phyloP scores from a whole-genome alignment of 805 yeast species.

The Spathaspora sp. region DNA sequence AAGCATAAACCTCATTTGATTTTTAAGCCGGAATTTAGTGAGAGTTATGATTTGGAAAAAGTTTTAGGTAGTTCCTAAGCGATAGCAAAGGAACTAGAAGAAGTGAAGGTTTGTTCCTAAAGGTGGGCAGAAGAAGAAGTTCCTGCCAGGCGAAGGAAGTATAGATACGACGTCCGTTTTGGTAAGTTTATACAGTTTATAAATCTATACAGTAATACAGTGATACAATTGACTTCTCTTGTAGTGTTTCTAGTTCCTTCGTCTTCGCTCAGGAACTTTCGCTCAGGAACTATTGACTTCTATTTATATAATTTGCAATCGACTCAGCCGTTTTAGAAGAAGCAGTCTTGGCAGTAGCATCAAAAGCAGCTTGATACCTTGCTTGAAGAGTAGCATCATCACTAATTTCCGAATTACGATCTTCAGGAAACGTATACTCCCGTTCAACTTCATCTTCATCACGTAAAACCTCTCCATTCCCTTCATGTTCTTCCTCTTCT shows the following conservation, averaged over 20 bases:
- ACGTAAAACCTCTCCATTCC: constrained; percentile 44
- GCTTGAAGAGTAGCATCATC: constrained; percentile 55
- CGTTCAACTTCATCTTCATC: constrained; percentile 47
- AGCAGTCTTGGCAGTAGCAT: constrained; percentile 55
- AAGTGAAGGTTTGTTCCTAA: neutral
- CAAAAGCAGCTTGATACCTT: constrained; percentile 72
- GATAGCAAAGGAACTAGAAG: neutral
- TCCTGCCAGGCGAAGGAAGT: neutral
- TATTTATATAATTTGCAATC: constrained; percentile 63
- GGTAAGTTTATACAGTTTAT: neutral
- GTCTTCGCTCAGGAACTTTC: neutral
- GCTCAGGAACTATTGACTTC: constrained; percentile 3
- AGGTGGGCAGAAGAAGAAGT: too few relatives aligned
- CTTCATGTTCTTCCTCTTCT: constrained; percentile 40
- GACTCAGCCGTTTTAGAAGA: constrained; percentile 67
- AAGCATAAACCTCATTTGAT: constrained; percentile 69
- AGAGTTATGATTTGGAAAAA: constrained; percentile 28
- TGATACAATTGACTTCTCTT: neutral
- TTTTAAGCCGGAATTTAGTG: constrained; percentile 42
- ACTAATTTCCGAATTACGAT: constrained; percentile 57
- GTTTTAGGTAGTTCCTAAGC: constrained; percentile 7
- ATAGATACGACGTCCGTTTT: neutral
- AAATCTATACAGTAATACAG: neutral
- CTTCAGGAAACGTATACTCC: constrained; percentile 70
- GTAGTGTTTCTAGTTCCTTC: neutral